phyloP scores from a whole-genome alignment of 2,329 filamentous ascomycete species.

The Phialophora macrospora region DNA sequence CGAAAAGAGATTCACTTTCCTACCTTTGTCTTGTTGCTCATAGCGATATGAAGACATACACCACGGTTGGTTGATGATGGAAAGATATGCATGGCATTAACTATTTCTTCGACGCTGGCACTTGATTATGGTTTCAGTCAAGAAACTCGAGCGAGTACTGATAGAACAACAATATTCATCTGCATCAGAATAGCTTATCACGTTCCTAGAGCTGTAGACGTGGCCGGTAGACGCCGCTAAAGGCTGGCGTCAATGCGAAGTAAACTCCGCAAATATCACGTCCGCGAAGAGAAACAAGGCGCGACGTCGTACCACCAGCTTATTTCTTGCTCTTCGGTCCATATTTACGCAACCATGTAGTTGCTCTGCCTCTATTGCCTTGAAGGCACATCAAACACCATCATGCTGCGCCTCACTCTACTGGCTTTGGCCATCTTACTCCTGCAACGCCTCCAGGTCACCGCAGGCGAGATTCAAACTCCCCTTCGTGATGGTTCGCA shows the following conservation, averaged over 20 bases:
- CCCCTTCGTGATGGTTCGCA: slow-evolving; percentile 13
- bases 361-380: slow-evolving; percentile 1
- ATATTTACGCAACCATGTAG: slow-evolving; percentile 9
- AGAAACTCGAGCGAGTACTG: background rate
- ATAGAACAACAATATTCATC: background rate
- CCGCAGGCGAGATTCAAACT: slow-evolving; percentile 15
- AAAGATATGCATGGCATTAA: background rate
- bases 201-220: background rate
- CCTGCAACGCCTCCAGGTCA: slow-evolving; percentile 6
- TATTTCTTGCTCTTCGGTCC: background rate
- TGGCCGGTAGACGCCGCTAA: background rate
- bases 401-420: slow-evolving; percentile 16
- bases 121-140: background rate
- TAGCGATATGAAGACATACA: background rate
- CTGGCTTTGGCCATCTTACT: background rate
- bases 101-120: background rate
- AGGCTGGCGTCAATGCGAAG: background rate
- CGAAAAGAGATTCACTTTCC: background rate
- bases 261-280: slow-evolving; percentile 22
- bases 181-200: background rate
- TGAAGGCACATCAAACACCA: slow-evolving; percentile 12
- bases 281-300: slow-evolving; percentile 3
- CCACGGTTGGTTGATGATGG: background rate
- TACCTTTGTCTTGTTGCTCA: background rate
- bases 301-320: background rate